These are phyloP conservation scores for Wallacemonas collosoma DNA, from an alignment of 208 protist genomes.

Conservation along the genomic window DNA sequence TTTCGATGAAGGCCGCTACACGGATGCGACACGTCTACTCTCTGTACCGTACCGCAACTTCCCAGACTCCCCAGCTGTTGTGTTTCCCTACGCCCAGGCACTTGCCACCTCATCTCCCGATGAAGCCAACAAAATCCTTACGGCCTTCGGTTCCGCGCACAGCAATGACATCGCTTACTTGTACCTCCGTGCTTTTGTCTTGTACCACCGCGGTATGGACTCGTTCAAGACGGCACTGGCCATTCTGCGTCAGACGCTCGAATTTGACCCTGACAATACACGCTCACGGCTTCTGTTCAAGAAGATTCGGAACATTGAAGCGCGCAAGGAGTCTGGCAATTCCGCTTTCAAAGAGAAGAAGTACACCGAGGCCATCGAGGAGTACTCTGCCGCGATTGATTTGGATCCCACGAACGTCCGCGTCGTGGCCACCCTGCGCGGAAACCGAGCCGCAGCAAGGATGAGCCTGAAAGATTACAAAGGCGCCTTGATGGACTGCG, in stretches of 20 bases:
- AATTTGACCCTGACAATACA: slow-evolving; percentile 79
- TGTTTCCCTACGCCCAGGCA: slow-evolving; percentile 72
- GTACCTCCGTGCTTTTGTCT: slow-evolving; percentile 63
- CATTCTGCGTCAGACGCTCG: slow-evolving; percentile 65
- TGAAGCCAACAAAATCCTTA: slow-evolving; percentile 50
- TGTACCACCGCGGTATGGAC: slow-evolving; percentile 75
- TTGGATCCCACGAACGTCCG: slow-evolving; percentile 73
- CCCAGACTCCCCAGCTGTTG: slow-evolving; percentile 53
- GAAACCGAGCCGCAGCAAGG: slow-evolving; percentile 88
- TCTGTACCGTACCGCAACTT: slow-evolving; percentile 42
- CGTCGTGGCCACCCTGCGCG: slow-evolving; percentile 78
- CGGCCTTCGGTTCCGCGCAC: slow-evolving; percentile 45
- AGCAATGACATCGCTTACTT: slow-evolving; percentile 62
- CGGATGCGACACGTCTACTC: slow-evolving; percentile 41
- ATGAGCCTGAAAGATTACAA: slow-evolving; percentile 89
- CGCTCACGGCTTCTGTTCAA: slow-evolving; percentile 72
- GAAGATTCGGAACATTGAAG: slow-evolving; percentile 69
- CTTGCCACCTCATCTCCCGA: slow-evolving; percentile 51
- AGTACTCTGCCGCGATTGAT: slow-evolving; percentile 77
- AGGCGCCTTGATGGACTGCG: slow-evolving; percentile 88
- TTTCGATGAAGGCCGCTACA: slow-evolving; percentile 34
- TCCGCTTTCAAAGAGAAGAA: slow-evolving; percentile 77
- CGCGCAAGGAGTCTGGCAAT: slow-evolving; percentile 83
- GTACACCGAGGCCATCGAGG: slow-evolving; percentile 64
- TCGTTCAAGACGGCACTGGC: slow-evolving; percentile 65